Conservation (phyloP, 441 rosid genomes). For the Pelargonium citronellum region DNA sequence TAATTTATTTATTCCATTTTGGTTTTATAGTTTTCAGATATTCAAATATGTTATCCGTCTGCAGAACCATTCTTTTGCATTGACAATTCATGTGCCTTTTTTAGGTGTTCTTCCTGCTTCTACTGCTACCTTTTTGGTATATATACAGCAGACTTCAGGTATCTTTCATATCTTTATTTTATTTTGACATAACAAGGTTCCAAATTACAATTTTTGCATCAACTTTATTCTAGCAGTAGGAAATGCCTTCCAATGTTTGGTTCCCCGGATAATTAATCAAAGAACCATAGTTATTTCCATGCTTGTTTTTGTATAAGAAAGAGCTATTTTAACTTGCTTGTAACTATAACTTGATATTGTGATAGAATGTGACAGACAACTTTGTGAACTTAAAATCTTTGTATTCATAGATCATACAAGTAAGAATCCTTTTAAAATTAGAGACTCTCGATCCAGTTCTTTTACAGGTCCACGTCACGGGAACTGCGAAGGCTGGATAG, state of each 20-base stretch:
- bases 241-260: neutral
- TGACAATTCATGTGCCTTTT: slow-evolving; percentile 19
- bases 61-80: slow-evolving; percentile 11
- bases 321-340: slow-evolving; percentile 5
- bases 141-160: slow-evolving; percentile 94
- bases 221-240: neutral
- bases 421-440: slow-evolving; percentile 24
- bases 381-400: slow-evolving; percentile 3
- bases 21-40: slow-evolving; percentile 7
- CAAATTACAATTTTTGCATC: slow-evolving; percentile 10
- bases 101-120: slow-evolving; percentile 75
- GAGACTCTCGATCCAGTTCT: slow-evolving; percentile 63
- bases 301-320: neutral
- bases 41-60: slow-evolving; percentile 11
- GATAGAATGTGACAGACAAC: neutral
- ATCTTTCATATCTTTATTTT: slow-evolving; percentile 15
- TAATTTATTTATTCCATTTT: slow-evolving; percentile 17
- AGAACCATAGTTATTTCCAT: neutral
- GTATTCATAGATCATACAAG: neutral
- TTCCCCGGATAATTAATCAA: neutral
- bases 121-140: slow-evolving; percentile 89
- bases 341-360: neutral
- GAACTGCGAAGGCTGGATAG: slow-evolving; percentile 91
- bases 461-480: slow-evolving; percentile 96
- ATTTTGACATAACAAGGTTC: slow-evolving; percentile 12